Conservation (phyloP, 306 rosid genomes). For the Inga leiocalycina region DNA sequence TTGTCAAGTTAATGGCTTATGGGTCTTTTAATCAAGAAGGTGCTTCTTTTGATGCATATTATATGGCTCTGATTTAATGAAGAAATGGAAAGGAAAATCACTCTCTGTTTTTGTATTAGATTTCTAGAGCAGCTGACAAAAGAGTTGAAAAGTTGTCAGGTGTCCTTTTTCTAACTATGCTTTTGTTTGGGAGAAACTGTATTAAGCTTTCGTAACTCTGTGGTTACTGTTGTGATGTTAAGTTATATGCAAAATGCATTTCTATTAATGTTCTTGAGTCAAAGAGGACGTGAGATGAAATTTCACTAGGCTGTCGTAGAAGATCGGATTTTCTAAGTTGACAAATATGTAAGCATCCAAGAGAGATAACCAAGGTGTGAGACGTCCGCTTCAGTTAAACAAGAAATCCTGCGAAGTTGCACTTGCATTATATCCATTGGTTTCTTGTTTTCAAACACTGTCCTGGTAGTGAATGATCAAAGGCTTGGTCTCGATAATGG, state of each 20-base stretch:
- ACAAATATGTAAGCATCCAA: neutral
- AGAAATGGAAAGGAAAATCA: neutral
- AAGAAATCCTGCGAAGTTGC: neutral
- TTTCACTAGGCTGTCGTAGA: neutral
- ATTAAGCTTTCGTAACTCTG: neutral
- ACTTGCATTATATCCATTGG: neutral
- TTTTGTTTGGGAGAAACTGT: neutral
- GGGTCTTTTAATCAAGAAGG: neutral
- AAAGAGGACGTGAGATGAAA: neutral
- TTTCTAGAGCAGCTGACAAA: neutral
- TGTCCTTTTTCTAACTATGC: neutral
- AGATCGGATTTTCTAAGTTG: neutral
- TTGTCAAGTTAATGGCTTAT: neutral
- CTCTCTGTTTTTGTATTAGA: neutral
- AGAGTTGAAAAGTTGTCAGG: neutral
- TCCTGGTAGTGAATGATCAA: neutral
- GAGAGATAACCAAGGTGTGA: neutral
- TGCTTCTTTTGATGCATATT: neutral
- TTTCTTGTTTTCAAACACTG: slow-evolving; percentile 3
- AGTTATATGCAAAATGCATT: neutral
- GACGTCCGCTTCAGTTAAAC: neutral
- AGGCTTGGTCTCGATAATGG: neutral
- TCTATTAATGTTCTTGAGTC: slow-evolving; percentile 15
- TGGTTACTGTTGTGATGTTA: neutral
- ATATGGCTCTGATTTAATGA: neutral